These are phyloP conservation scores for Fraxinus americana DNA, from an alignment of 257 asterid genomes.

Conservation along the genomic window DNA sequence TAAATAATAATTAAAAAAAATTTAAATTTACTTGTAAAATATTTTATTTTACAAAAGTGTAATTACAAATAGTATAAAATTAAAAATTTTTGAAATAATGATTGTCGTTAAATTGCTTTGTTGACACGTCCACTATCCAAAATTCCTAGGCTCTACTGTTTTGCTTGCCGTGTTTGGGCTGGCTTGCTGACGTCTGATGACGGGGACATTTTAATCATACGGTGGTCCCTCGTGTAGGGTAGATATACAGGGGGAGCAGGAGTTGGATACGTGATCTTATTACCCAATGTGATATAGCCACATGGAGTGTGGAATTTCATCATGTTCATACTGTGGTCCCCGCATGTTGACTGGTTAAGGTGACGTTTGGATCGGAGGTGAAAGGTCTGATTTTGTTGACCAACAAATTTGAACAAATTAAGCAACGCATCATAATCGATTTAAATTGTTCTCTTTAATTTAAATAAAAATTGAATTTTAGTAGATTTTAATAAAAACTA, in stretches of 20 bases:
- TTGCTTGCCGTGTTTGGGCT: constrained; percentile 42
- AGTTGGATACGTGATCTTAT: background rate
- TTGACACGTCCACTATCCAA: constrained; percentile 39
- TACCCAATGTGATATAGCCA: constrained; percentile 27
- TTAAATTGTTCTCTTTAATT: too few species aligned
- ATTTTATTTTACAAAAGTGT: too few species aligned
- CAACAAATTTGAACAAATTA: too few species aligned
- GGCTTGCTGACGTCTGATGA: constrained; percentile 37
- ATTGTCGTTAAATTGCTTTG: background rate
- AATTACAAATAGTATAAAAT: too few species aligned
- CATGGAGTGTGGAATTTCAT: background rate
- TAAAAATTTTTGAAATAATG: too few species aligned
- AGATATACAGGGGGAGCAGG: background rate
- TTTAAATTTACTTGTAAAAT: too few species aligned
- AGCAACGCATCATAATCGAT: too few species aligned
- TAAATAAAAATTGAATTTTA: too few species aligned
- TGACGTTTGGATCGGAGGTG: constrained; percentile 24
- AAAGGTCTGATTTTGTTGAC: constrained; percentile 12
- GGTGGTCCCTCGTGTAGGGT: constrained; percentile 40
- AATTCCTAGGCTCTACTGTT: constrained; percentile 20
- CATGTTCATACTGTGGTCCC: background rate
- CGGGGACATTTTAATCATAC: constrained; percentile 17
- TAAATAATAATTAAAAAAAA: too few species aligned
- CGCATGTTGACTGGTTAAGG: constrained; percentile 10
- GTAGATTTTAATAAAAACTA: too few species aligned